phyloP scores from a whole-genome alignment of 495 filamentous ascomycete species.

The Beverwykella pulmonaria region DNA sequence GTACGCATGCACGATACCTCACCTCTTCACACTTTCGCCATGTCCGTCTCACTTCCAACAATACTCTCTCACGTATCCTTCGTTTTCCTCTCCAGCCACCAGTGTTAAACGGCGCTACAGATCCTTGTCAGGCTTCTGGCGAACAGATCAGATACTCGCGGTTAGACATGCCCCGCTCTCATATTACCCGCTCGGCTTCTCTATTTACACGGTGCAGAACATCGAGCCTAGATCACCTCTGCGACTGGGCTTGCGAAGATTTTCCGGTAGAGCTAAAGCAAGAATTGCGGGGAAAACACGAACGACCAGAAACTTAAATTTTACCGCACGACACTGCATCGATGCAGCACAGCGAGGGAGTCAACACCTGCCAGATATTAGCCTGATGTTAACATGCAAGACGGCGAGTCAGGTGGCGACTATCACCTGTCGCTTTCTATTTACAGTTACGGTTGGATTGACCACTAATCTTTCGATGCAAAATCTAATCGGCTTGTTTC shows the following conservation, averaged over 20 bases:
- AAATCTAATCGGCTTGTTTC: too few relatives aligned
- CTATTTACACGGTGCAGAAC: not conserved
- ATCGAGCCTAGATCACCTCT: slow-evolving; percentile 4
- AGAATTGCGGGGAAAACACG: slow-evolving; percentile 1
- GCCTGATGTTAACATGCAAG: not conserved
- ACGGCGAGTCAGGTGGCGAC: not conserved
- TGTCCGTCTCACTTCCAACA: not conserved
- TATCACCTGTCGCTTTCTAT: not conserved
- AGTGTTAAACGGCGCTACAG: not conserved
- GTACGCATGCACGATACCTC: not conserved
- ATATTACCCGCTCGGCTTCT: slow-evolving; percentile 1
- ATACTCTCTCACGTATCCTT: not conserved
- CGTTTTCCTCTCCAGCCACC: not conserved
- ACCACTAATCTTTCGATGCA: not conserved
- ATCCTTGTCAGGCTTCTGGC: not conserved
- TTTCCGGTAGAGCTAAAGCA: not conserved
- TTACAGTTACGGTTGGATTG: not conserved
- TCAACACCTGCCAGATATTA: not conserved
- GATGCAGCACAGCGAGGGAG: not conserved
- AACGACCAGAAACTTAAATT: not conserved
- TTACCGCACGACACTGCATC: not conserved
- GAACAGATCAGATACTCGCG: not conserved
- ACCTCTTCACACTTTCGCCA: not conserved
- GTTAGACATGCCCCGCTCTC: slow-evolving; percentile 3
- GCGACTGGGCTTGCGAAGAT: not conserved